Conservation (phyloP, 768 basidiomycete species). For the Tricholoma saponaceum region DNA sequence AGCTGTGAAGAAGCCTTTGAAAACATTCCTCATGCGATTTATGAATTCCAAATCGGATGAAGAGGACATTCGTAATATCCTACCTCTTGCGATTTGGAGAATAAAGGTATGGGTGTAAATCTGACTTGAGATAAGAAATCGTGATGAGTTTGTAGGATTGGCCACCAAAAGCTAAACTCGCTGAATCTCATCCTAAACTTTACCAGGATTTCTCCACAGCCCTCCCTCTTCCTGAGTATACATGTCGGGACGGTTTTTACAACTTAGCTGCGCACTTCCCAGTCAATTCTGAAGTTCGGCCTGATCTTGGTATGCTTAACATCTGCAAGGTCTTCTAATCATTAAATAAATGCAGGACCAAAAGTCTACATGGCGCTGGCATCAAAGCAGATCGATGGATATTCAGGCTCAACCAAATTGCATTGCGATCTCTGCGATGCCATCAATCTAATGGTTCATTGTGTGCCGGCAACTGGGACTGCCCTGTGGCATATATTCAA, state of each 20-base stretch:
- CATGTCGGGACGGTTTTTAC: conserved; percentile 78
- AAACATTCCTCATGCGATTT: not conserved
- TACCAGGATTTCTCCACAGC: too few species aligned
- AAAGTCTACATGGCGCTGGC: conserved; percentile 93
- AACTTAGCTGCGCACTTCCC: conserved; percentile 91
- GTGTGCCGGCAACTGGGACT: too few species aligned
- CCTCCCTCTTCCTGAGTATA: conserved; percentile 84
- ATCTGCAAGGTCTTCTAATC: conserved; percentile 1
- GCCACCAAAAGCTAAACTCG: conserved; percentile 84
- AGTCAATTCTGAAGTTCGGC: conserved; percentile 57
- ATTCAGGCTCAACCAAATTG: too few species aligned
- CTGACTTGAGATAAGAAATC: not conserved
- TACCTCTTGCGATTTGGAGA: not conserved
- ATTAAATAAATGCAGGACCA: conserved; percentile 46
- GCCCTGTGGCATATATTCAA: too few species aligned
- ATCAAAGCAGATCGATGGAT: conserved; percentile 55
- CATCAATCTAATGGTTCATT: too few species aligned
- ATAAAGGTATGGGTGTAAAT: not conserved
- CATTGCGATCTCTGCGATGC: too few species aligned
- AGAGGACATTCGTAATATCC: too few species aligned
- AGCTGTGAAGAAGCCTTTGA: not conserved
- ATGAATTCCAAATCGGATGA: not conserved
- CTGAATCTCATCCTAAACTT: too few species aligned
- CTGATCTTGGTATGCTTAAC: conserved; percentile 62
- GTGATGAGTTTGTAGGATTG: conserved; percentile 63